phyloP scores from a whole-genome alignment of 805 yeast genomes.

The Komagataella pseudopastoris region DNA sequence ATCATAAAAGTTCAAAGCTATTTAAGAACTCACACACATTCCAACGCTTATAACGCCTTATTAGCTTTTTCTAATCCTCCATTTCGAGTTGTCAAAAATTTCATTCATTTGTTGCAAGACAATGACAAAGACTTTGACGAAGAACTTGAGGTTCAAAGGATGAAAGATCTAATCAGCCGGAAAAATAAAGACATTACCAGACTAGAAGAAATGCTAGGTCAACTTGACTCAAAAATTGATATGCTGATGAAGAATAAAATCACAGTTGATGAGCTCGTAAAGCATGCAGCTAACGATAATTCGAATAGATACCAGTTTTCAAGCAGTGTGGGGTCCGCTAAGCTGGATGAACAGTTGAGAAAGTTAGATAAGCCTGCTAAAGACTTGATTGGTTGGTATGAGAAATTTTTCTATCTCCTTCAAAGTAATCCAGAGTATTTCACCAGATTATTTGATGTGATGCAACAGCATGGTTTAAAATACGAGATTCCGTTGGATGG shows the following conservation, averaged over 20 bases:
- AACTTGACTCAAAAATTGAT: slow-evolving; percentile 66
- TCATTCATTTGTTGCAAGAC: slow-evolving; percentile 63
- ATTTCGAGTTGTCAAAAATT: slow-evolving; percentile 58
- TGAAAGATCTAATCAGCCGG: slow-evolving; percentile 55
- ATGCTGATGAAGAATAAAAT: slow-evolving; percentile 69
- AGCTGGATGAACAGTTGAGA: neutral
- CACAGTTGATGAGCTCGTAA: slow-evolving; percentile 53
- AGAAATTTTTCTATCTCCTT: slow-evolving; percentile 63
- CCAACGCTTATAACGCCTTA: slow-evolving; percentile 60
- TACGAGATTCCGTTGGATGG: slow-evolving; percentile 12
- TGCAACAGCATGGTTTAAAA: slow-evolving; percentile 12
- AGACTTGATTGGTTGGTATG: slow-evolving; percentile 53
- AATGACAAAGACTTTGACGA: slow-evolving; percentile 63
- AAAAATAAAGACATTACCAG: slow-evolving; percentile 59
- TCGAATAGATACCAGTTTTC: slow-evolving; percentile 8
- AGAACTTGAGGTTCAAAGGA: slow-evolving; percentile 53
- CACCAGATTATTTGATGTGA: slow-evolving; percentile 31
- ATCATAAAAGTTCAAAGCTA: slow-evolving; percentile 65
- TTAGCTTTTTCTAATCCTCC: slow-evolving; percentile 67
- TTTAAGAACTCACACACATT: slow-evolving; percentile 54
- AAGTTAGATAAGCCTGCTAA: slow-evolving; percentile 25
- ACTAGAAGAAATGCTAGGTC: slow-evolving; percentile 61
- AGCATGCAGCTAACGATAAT: slow-evolving; percentile 19
- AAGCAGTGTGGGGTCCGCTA: neutral
- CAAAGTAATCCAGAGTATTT: slow-evolving; percentile 77